Percentiles rank a stretch among this genome's conserved stretches.
Evolutionary conservation across 345 rosid genomes (phyloP).

Genomic region (Ailanthus altissimus): DNA sequence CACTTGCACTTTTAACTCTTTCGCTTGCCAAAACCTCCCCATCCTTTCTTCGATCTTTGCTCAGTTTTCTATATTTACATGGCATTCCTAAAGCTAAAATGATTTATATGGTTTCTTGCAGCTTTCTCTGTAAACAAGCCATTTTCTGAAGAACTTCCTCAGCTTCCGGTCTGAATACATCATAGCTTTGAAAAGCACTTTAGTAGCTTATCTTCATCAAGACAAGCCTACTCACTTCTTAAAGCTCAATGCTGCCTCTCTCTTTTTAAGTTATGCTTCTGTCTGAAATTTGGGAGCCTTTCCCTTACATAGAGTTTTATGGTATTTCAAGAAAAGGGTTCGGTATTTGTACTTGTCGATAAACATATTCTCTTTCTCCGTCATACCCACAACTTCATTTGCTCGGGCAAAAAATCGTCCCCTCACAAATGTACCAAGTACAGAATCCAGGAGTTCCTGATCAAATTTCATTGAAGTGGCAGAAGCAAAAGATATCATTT

Average conservation of each 20-base stretch:
- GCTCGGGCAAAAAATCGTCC: slow-evolving; percentile 86
- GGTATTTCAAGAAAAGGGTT: slow-evolving; percentile 84
- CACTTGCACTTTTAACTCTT: no score
- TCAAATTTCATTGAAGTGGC: slow-evolving; percentile 75
- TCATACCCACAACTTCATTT: slow-evolving; percentile 76
- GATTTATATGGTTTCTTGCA: neutral
- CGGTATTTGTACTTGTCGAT: slow-evolving; percentile 88
- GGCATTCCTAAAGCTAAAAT: neutral
- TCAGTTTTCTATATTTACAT: neutral
- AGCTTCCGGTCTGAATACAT: neutral
- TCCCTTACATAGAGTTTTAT: slow-evolving; percentile 83
- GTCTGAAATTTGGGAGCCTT: slow-evolving; percentile 87
- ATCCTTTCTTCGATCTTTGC: no score
- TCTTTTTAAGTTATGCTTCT: slow-evolving; percentile 73
- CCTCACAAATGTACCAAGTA: slow-evolving; percentile 83
- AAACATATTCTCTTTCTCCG: slow-evolving; percentile 85
- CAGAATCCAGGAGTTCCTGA: slow-evolving; percentile 88
- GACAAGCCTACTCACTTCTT: slow-evolving; percentile 82
- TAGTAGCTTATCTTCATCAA: slow-evolving; percentile 28
- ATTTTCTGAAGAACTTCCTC: neutral
- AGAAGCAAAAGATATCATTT: slow-evolving; percentile 78
- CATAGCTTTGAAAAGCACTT: neutral
- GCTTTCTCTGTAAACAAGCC: neutral
- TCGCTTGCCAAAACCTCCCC: neutral
- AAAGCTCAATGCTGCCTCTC: slow-evolving; percentile 69